These are phyloP conservation scores for Ilex paraguariensis DNA, from an alignment of 305 asterid genomes.

Conservation along the genomic window DNA sequence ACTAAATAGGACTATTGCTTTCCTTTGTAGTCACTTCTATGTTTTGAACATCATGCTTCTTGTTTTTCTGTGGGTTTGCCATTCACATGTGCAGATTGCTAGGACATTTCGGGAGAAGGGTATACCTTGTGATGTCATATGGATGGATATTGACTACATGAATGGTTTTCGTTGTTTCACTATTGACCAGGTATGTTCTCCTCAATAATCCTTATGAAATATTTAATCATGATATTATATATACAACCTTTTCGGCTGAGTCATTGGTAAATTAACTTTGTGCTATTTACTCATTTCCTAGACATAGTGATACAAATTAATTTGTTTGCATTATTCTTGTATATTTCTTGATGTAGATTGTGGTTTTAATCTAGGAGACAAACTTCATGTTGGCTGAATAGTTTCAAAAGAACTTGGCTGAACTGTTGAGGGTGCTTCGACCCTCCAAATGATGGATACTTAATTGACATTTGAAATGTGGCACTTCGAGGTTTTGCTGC, in stretches of 20 bases:
- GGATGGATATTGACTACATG: constrained; percentile 99
- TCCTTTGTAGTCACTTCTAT: background rate
- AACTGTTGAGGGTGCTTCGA: too few species aligned
- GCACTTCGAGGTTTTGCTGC: too few species aligned
- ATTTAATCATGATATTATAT: background rate
- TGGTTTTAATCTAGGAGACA: too few species aligned
- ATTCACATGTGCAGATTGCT: constrained; percentile 49
- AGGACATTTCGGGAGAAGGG: constrained; percentile 80
- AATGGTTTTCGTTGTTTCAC: constrained; percentile 97
- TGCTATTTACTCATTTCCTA: too few species aligned
- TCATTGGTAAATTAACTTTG: background rate
- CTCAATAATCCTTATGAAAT: background rate
- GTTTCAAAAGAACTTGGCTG: too few species aligned
- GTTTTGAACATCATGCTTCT: background rate
- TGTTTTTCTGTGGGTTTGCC: background rate
- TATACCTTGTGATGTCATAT: constrained; percentile 96
- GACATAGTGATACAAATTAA: too few species aligned
- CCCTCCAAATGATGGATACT: too few species aligned
- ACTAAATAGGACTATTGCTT: too few species aligned
- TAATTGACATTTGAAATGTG: too few species aligned
- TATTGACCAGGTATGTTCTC: constrained; percentile 60
- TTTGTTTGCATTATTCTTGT: too few species aligned
- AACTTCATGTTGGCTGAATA: too few species aligned
- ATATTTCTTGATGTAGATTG: too few species aligned
- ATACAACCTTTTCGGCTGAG: background rate